Conservation (phyloP, 169 alveolate species). For the Plasmodium cynomolgi region DNA sequence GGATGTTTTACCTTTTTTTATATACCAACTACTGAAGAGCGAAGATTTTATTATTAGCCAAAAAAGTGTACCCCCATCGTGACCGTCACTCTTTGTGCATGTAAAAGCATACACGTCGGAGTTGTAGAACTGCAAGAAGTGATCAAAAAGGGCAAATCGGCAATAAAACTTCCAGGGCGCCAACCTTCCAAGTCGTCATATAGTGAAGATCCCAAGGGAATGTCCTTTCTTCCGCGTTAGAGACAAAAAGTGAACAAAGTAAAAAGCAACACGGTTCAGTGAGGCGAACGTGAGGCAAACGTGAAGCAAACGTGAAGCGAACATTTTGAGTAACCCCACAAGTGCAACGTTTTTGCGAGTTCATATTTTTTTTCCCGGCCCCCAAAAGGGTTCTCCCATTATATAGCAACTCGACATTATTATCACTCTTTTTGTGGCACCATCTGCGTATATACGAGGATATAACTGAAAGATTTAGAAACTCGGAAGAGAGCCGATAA, state of each 20-base stretch:
- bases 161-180: neutral
- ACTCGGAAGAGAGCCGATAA: conserved; percentile 2
- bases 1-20: neutral
- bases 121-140: neutral
- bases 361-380: neutral
- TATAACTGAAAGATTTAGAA: neutral
- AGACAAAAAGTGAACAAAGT: neutral
- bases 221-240: neutral
- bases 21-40: neutral
- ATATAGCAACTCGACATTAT: neutral
- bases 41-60: neutral
- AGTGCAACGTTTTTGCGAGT: neutral
- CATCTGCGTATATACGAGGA: neutral
- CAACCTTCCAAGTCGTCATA: neutral
- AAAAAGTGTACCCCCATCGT: neutral
- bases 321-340: neutral
- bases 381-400: neutral
- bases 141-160: neutral
- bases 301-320: neutral
- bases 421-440: neutral
- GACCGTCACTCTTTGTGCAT: neutral
- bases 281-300: too few relatives aligned
- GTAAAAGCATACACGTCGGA: neutral
- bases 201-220: neutral
- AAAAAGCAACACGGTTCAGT: neutral